phyloP scores from a whole-genome alignment of 164 flowering plant genomes.

The Litsea cubeba region DNA sequence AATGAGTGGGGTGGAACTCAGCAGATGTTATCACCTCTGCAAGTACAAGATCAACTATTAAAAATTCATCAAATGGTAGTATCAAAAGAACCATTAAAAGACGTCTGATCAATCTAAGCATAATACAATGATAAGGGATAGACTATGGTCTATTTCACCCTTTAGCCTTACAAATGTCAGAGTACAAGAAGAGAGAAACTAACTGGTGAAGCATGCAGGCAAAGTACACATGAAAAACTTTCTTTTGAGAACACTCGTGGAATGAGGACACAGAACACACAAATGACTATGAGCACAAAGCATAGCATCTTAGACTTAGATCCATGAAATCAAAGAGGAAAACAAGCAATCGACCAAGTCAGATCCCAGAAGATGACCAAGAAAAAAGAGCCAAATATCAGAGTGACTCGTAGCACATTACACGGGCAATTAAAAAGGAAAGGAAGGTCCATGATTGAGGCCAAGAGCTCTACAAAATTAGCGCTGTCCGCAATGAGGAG shows the following conservation, averaged over 20 bases:
- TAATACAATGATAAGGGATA: neutral
- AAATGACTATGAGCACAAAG: no score
- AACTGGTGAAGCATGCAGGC: no score
- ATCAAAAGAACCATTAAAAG: neutral
- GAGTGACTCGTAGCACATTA: no score
- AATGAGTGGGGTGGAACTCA: slow-evolving; percentile 92
- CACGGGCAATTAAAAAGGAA: no score
- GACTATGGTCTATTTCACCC: neutral
- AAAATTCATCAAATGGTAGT: neutral
- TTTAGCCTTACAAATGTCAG: neutral
- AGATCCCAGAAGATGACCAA: neutral
- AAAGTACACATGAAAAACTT: no score
- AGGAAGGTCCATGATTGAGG: no score
- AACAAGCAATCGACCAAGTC: neutral
- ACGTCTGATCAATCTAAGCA: neutral
- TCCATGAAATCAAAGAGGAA: neutral
- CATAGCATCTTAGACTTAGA: no score
- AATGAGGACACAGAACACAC: no score
- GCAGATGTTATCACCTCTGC: slow-evolving; percentile 99
- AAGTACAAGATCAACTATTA: slow-evolving; percentile 11
- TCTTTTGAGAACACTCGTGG: no score
- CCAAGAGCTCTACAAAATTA: no score
- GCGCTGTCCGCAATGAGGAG: no score
- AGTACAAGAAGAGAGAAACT: neutral
- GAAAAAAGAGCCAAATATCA: neutral